A percentile compares a stretch with the other conserved stretches of the same genome.
Evolutionary conservation across 2,329 filamentous ascomycete genomes (phyloP).

Genomic region (Colletotrichum somersetense): DNA sequence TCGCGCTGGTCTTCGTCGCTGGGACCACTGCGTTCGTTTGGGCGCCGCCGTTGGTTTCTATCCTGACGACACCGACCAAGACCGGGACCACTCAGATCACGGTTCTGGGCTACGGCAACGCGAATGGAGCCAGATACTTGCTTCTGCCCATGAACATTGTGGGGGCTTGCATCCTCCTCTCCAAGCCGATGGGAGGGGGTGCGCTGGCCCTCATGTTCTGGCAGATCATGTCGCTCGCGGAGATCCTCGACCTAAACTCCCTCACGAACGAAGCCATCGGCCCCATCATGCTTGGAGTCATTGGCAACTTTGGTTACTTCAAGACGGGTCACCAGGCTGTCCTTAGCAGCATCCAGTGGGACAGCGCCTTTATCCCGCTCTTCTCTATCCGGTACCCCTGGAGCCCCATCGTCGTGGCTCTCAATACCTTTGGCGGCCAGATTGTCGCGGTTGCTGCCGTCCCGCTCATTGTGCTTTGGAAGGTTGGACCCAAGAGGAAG

Average conservation of each 20-base stretch:
- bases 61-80: constrained; percentile 66
- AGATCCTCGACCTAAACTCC: constrained; percentile 72
- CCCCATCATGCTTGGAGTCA: constrained; percentile 84
- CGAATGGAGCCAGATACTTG: constrained; percentile 91
- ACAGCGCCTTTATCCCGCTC: constrained; percentile 91
- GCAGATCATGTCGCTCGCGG: constrained; percentile 85
- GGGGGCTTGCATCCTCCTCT: constrained; percentile 81
- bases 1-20: constrained; percentile 84
- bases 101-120: constrained; percentile 91
- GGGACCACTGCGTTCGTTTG: constrained; percentile 88
- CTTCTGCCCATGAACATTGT: constrained; percentile 85
- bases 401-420: constrained; percentile 82
- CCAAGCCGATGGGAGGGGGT: constrained; percentile 94
- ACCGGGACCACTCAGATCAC: constrained; percentile 71
- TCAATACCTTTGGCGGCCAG: constrained; percentile 92
- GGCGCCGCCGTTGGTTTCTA: constrained; percentile 85
- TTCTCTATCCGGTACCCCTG: constrained; percentile 88
- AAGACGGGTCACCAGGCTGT: constrained; percentile 97
- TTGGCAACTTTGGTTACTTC: constrained; percentile 96
- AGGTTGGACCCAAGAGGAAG: constrained; percentile 80
- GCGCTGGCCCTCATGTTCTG: constrained; percentile 85
- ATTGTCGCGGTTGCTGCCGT: constrained; percentile 85
- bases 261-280: constrained; percentile 80
- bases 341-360: constrained; percentile 92
- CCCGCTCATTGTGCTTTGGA: constrained; percentile 89